Evolutionary conservation across 495 filamentous ascomycete genomes (phyloP).

Genomic region (Trichoderma gamsii): DNA sequence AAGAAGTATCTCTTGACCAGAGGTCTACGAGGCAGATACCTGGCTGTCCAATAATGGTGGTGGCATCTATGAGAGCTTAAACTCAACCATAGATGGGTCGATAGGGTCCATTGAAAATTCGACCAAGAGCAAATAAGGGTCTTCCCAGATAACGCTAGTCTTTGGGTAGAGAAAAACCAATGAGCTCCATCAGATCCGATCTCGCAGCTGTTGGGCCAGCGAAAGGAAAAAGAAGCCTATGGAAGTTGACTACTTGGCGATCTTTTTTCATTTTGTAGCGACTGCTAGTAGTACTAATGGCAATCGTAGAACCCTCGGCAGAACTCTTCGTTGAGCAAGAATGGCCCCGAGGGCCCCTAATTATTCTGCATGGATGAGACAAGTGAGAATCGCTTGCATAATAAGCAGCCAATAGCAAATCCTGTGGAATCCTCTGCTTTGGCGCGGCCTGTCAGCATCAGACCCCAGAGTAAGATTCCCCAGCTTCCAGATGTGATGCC

Average conservation of each 20-base stretch:
- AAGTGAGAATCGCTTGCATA: too few species aligned
- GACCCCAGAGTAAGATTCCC: too few species aligned
- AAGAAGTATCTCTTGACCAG: too few species aligned
- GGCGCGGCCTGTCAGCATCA: too few species aligned
- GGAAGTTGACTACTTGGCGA: neutral
- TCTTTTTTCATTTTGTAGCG: neutral
- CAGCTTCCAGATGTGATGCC: too few species aligned
- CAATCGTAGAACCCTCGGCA: neutral
- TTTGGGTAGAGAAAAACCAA: neutral
- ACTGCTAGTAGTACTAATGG: too few species aligned
- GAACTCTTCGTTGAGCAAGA: neutral
- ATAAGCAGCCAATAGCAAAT: too few species aligned
- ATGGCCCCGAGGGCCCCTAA: too few species aligned
- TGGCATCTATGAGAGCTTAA: neutral
- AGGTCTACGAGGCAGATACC: too few species aligned
- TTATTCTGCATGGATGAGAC: too few species aligned
- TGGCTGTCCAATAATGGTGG: neutral
- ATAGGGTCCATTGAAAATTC: neutral
- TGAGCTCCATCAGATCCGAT: conserved; percentile 1
- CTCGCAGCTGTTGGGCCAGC: neutral
- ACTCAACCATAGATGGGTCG: neutral
- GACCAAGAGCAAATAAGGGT: neutral
- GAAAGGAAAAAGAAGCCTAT: neutral
- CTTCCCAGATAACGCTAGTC: neutral
- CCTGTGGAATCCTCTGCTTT: too few species aligned